Conservation (phyloP, 2,329 filamentous ascomycete species). For the Chlorencoelia australis region DNA sequence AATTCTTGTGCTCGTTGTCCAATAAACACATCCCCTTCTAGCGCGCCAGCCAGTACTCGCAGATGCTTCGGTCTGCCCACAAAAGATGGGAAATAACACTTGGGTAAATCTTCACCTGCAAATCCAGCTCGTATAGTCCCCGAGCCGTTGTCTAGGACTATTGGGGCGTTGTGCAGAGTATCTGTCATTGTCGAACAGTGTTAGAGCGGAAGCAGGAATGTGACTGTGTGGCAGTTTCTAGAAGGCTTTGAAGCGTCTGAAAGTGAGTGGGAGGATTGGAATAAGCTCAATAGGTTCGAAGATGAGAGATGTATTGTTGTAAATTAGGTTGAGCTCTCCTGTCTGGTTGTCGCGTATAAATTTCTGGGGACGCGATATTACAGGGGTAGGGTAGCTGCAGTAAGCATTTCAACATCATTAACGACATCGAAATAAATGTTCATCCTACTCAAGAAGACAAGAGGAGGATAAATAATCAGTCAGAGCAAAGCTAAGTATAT, state of each 20-base stretch:
- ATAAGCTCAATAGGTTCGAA: too few species aligned
- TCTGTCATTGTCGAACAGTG: conserved; percentile 42
- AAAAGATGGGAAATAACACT: conserved; percentile 95
- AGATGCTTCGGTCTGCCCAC: conserved; percentile 94
- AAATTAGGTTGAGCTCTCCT: too few species aligned
- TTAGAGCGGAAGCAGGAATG: not conserved
- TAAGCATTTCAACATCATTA: too few species aligned
- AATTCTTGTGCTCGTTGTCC: conserved; percentile 81
- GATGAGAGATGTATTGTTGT: too few species aligned
- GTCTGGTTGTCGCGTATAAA: too few species aligned
- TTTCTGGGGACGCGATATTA: too few species aligned
- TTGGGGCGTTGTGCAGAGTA: conserved; percentile 87
- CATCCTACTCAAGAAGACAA: too few species aligned
- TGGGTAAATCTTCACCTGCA: conserved; percentile 88
- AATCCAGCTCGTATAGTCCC: conserved; percentile 96
- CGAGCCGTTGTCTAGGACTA: conserved; percentile 98
- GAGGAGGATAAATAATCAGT: too few species aligned
- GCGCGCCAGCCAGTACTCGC: conserved; percentile 85
- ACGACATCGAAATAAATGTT: too few species aligned
- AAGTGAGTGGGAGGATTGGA: not conserved
- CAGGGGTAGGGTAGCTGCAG: too few species aligned
- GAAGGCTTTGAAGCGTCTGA: not conserved
- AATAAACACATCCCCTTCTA: conserved; percentile 96
- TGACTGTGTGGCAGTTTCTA: not conserved
- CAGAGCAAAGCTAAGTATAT: too few species aligned